Evolutionary conservation across 2,329 filamentous ascomycete genomes (phyloP).

Genomic region (Aspergillus sp.): DNA sequence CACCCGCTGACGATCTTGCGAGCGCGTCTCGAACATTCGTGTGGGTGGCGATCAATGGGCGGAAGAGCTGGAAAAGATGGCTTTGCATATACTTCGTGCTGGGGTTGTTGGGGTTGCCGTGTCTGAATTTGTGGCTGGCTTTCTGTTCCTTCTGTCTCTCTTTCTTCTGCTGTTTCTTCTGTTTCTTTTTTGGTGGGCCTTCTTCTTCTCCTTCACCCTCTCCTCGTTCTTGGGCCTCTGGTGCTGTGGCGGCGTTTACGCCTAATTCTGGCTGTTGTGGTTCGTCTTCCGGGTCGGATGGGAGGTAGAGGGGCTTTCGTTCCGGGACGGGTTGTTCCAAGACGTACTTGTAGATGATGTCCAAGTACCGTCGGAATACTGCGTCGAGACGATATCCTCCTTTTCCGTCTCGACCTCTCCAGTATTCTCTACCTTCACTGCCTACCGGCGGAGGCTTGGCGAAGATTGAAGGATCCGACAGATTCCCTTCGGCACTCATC

Average conservation of each 20-base stretch:
- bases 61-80: constrained; percentile 88
- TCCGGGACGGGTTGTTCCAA: constrained; percentile 63
- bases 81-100: constrained; percentile 83
- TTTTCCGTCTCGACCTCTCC: constrained; percentile 73
- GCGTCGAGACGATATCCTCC: constrained; percentile 89
- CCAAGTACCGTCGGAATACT: constrained; percentile 81
- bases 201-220: constrained; percentile 30
- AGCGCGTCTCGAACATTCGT: constrained; percentile 84
- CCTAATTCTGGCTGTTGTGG: constrained; percentile 11
- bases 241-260: constrained; percentile 27
- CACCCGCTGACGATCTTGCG: constrained; percentile 65
- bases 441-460: constrained; percentile 63
- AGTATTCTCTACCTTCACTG: constrained; percentile 75
- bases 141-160: constrained; percentile 50
- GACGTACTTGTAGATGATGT: constrained; percentile 81
- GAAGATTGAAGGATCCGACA: constrained; percentile 90
- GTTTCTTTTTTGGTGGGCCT: constrained; percentile 51
- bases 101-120: constrained; percentile 60
- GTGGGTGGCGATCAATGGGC: constrained; percentile 76
- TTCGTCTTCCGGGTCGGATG: constrained; percentile 46
- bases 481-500: constrained; percentile 94
- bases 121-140: constrained; percentile 38
- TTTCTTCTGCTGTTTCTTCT: constrained; percentile 42
- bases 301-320: constrained; percentile 72
- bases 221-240: constrained; percentile 26